These are phyloP conservation scores for Sclerospora graminicola DNA, from an alignment of 352 stramenopile species.

Conservation along the genomic window DNA sequence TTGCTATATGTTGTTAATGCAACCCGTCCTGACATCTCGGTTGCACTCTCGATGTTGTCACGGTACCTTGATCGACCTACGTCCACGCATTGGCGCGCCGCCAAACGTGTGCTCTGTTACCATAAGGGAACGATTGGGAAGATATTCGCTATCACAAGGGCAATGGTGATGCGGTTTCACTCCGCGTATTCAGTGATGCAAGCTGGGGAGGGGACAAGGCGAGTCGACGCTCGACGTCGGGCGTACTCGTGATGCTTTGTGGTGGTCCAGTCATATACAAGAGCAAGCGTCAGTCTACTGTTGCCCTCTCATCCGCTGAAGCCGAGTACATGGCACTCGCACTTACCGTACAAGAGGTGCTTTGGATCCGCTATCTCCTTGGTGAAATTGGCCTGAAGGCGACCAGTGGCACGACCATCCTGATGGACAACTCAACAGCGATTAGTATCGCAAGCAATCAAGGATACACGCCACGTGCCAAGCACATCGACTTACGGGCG, in stretches of 20 bases:
- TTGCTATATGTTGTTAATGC: conserved; percentile 15
- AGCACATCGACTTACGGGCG: conserved; percentile 5
- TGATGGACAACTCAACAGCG: conserved; percentile 6
- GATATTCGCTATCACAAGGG: neutral
- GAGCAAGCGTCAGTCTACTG: conserved; percentile 1
- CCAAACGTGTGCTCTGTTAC: neutral
- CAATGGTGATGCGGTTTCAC: neutral
- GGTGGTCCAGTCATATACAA: neutral
- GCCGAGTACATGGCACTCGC: conserved; percentile 5
- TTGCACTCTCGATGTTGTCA: conserved; percentile 1
- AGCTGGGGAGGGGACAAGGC: neutral
- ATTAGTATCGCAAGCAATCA: conserved; percentile 4
- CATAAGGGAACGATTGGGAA: conserved; percentile 3
- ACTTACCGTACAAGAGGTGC: neutral
- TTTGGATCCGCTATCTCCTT: neutral
- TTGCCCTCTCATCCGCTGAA: conserved; percentile 1
- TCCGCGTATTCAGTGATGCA: neutral
- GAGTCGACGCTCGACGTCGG: conserved; percentile 1
- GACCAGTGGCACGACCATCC: neutral
- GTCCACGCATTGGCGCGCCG: neutral
- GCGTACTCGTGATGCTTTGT: neutral
- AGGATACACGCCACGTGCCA: conserved; percentile 1
- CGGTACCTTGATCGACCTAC: conserved; percentile 5
- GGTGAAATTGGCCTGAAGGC: neutral
- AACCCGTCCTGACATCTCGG: conserved; percentile 9